Percentiles rank a stretch among this genome's conserved stretches.
phyloP scores from a whole-genome alignment of 352 stramenopile species.

The Globisporangium irregulare region DNA sequence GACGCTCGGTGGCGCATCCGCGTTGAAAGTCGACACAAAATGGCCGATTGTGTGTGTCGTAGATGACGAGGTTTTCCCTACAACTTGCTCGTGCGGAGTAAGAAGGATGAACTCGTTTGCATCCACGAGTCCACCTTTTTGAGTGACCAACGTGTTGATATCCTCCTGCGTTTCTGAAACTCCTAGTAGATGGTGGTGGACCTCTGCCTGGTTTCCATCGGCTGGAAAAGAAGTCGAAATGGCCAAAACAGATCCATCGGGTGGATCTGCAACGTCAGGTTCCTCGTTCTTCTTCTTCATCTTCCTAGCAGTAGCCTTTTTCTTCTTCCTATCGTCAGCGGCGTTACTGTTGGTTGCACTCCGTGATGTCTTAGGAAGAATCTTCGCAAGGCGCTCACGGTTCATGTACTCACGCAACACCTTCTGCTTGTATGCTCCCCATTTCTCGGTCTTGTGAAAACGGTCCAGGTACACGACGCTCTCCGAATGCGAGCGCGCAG shows the following conservation, averaged over 20 bases:
- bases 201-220: background rate
- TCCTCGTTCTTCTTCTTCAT: background rate
- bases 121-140: conserved; percentile 29
- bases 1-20: conserved; percentile 39
- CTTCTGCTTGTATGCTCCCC: conserved; percentile 53
- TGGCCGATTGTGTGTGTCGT: conserved; percentile 35
- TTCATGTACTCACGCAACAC: conserved; percentile 47
- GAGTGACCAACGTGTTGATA: background rate
- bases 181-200: background rate
- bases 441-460: conserved; percentile 69
- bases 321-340: background rate
- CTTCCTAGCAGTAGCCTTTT: background rate
- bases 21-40: conserved; percentile 52
- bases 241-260: background rate
- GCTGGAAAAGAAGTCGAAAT: background rate
- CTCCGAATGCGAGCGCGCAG: conserved; percentile 38
- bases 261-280: background rate
- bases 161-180: background rate
- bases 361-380: conserved; percentile 23
- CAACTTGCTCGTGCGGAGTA: conserved; percentile 14
- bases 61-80: conserved; percentile 13
- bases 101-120: conserved; percentile 63
- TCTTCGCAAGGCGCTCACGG: conserved; percentile 41
- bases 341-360: background rate
- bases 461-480: conserved; percentile 67